Evolutionary conservation across 2,329 filamentous ascomycete species (phyloP).

Genomic region (Calcarisporium arbuscula): DNA sequence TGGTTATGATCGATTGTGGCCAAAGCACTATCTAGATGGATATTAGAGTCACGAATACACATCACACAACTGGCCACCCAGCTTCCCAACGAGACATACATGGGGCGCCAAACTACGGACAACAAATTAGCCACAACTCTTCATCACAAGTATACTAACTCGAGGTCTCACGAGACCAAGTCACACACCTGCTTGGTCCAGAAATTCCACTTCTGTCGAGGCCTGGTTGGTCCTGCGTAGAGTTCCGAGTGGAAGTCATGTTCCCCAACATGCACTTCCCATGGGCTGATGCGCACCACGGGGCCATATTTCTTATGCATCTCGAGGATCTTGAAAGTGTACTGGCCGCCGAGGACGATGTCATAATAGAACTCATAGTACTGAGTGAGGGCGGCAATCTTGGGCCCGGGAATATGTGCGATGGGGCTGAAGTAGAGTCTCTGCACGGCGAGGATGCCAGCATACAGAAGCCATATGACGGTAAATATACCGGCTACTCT

Average conservation of each 20-base stretch:
- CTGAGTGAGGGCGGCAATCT: constrained; percentile 30
- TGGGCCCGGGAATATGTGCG: constrained; percentile 31
- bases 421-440: constrained; percentile 32
- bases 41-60: constrained; percentile 2
- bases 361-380: constrained; percentile 40
- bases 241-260: constrained; percentile 33
- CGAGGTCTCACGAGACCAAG: too few relatives aligned
- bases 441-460: constrained; percentile 20
- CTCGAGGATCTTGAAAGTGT: constrained; percentile 33
- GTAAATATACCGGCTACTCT: constrained; percentile 19
- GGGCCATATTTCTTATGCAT: constrained; percentile 36
- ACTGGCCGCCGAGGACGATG: constrained; percentile 32
- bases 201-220: constrained; percentile 27
- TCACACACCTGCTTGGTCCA: constrained; percentile 26
- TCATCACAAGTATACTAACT: not conserved
- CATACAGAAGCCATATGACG: constrained; percentile 22
- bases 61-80: too few relatives aligned
- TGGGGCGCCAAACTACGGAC: constrained; percentile 24
- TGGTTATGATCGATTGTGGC: constrained; percentile 28
- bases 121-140: constrained; percentile 10
- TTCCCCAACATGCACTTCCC: constrained; percentile 32
- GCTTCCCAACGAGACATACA: constrained; percentile 16
- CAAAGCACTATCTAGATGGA: constrained; percentile 26
- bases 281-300: constrained; percentile 32
- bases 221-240: constrained; percentile 24